phyloP scores from a whole-genome alignment of 202 grass and related monocot species.

The Schoenoplectus tabernaemontani region DNA sequence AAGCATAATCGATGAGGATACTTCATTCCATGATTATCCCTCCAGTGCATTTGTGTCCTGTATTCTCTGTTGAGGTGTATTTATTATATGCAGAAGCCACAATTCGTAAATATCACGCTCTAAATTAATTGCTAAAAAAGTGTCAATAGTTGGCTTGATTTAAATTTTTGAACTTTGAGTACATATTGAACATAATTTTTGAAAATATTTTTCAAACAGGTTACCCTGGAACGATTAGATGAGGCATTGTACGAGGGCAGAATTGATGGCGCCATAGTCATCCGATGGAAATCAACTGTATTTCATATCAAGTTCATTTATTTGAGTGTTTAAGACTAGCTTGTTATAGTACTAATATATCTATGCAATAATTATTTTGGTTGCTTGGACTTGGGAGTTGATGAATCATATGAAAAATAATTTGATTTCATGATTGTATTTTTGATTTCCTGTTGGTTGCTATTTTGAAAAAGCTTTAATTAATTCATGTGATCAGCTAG shows the following conservation, averaged over 20 bases:
- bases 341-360: neutral
- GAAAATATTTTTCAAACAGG: neutral
- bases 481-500: no score
- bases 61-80: neutral
- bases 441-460: no score
- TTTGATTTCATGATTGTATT: no score
- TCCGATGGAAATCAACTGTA: neutral
- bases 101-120: no score
- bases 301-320: neutral
- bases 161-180: no score
- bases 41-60: neutral
- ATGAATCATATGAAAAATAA: no score
- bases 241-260: neutral
- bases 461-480: no score
- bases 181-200: neutral
- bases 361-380: neutral
- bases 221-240: slow-evolving; percentile 6
- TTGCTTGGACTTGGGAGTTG: neutral
- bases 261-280: neutral
- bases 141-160: neutral
- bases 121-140: no score
- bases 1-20: no score
- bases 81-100: neutral
- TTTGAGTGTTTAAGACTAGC: neutral
- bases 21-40: no score